phyloP scores from a whole-genome alignment of 305 asterid species.

The Fraxinus angustifolia region DNA sequence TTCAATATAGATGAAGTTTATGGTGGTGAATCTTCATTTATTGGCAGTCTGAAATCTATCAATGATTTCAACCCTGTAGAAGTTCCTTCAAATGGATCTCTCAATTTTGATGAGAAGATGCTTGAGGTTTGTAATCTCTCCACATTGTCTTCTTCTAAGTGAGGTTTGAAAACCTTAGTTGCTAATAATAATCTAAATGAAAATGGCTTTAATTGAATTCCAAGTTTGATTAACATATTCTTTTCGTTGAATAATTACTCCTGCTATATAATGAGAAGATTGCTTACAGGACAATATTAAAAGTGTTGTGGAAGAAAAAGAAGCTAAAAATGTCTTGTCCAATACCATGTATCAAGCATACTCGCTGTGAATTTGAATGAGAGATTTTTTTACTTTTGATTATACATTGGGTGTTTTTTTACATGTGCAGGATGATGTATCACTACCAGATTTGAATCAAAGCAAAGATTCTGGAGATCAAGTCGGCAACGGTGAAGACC shows the following conservation, averaged over 20 bases:
- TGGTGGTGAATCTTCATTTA: constrained; percentile 70
- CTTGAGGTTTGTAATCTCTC: constrained; percentile 58
- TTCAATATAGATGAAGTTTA: constrained; percentile 77
- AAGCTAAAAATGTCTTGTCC: not conserved
- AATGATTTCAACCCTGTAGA: constrained; percentile 66
- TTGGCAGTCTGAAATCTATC: constrained; percentile 88
- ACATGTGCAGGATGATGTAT: constrained; percentile 45
- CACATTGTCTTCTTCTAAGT: not conserved
- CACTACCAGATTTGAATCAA: constrained; percentile 20
- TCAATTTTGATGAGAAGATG: constrained; percentile 55
- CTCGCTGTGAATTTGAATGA: not conserved
- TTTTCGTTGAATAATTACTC: not conserved
- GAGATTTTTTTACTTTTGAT: not conserved
- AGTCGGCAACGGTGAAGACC: constrained; percentile 31
- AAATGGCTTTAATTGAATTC: not conserved
- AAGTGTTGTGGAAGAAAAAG: not conserved
- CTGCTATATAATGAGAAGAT: not conserved
- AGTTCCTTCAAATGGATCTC: constrained; percentile 65
- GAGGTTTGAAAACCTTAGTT: not conserved
- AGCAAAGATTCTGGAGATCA: constrained; percentile 13
- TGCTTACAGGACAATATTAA: not conserved
- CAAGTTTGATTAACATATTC: not conserved
- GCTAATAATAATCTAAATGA: not conserved
- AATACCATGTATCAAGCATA: not conserved
- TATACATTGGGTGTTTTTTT: not conserved